Percentiles rank a stretch among this genome's conserved stretches.
Conservation (phyloP, 1,284 basidiomycete species). For the Serendipita sp. region DNA sequence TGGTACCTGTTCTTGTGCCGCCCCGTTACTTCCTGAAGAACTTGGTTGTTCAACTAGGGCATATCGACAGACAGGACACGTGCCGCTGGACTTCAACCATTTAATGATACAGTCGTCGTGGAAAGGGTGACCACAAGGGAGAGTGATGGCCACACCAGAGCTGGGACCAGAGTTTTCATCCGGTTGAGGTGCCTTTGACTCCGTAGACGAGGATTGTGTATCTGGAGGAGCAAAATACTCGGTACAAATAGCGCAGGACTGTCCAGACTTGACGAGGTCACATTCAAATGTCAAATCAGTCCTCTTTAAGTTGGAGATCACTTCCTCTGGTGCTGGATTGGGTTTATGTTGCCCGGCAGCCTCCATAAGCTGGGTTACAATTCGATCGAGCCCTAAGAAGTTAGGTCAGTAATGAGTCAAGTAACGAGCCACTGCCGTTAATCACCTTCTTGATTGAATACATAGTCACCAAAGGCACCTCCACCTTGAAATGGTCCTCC, state of each 20-base stretch:
- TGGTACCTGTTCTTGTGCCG: not conserved
- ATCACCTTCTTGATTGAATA: conserved; percentile 64
- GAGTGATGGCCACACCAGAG: conserved; percentile 27
- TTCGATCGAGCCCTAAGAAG: conserved; percentile 52
- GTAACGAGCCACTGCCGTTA: not conserved
- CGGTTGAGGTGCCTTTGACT: not conserved
- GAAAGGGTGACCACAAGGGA: conserved; percentile 71
- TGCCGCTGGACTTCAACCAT: conserved; percentile 71
- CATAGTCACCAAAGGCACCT: conserved; percentile 55
- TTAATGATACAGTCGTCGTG: conserved; percentile 69
- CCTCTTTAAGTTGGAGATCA: conserved; percentile 35
- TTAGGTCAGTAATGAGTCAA: not conserved
- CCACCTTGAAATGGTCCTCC: not conserved
- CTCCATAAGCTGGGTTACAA: conserved; percentile 65
- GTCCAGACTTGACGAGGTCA: conserved; percentile 3
- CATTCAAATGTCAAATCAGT: not conserved
- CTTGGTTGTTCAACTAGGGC: conserved; percentile 15
- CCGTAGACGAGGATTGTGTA: not conserved
- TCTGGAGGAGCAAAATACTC: conserved; percentile 4
- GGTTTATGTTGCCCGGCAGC: conserved; percentile 50
- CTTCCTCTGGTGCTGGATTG: conserved; percentile 60
- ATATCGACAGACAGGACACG: conserved; percentile 73
- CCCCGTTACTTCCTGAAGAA: not conserved
- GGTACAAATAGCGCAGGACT: conserved; percentile 3
- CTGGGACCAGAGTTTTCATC: conserved; percentile 12